Percentiles rank a stretch among this genome's conserved stretches.
phyloP scores from a whole-genome alignment of 2,329 filamentous ascomycete species.

The Hypoxylon sp. region DNA sequence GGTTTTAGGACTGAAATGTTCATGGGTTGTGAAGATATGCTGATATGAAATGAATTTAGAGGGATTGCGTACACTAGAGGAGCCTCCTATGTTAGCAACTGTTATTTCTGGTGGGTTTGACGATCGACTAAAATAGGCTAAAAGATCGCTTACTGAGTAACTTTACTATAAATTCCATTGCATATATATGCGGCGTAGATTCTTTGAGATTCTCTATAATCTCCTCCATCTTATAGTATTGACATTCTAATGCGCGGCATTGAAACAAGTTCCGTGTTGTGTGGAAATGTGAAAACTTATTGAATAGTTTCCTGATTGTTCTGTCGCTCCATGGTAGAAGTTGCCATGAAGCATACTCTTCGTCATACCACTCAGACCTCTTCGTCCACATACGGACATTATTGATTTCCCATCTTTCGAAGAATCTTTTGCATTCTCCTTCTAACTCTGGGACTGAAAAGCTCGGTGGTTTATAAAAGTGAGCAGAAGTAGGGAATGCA shows the following conservation, averaged over 20 bases:
- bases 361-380: conserved; percentile 9
- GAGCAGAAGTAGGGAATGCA: not conserved
- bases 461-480: not conserved
- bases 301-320: not conserved
- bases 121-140: not conserved
- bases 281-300: conserved; percentile 9
- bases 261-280: conserved; percentile 1
- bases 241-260: conserved; percentile 6
- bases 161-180: not conserved
- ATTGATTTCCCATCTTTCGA: not conserved
- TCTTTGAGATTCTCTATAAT: no score
- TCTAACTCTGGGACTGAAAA: conserved; percentile 4
- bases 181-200: not conserved
- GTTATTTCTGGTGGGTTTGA: not conserved
- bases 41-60: no score
- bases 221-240: no score
- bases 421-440: not conserved
- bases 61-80: not conserved
- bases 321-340: conserved; percentile 5
- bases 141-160: not conserved
- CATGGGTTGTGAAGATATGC: no score
- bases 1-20: no score
- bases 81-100: not conserved
- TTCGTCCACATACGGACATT: not conserved
- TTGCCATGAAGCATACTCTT: conserved; percentile 2